These are phyloP conservation scores for Hemisphaericaspora xylanilytica DNA, from an alignment of 1,139 yeast species.

Conservation along the genomic window DNA sequence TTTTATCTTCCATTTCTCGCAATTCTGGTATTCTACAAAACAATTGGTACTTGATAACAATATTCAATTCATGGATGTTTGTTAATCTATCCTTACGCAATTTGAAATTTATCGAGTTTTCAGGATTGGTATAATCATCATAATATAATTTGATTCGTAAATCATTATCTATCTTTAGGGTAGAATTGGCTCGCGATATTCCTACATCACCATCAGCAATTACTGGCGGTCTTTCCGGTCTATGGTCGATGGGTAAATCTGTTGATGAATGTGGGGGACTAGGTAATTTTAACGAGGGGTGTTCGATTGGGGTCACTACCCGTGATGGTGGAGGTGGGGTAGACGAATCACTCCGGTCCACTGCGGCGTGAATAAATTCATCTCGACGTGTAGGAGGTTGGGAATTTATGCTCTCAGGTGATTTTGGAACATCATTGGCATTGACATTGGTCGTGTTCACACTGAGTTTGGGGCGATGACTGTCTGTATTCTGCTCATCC, in stretches of 20 bases:
- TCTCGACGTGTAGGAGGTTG: neutral
- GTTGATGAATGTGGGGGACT: neutral
- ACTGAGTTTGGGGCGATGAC: no score
- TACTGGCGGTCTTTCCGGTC: neutral
- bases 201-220: neutral
- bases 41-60: neutral
- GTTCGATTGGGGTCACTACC: neutral
- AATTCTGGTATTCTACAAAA: slow-evolving; percentile 3
- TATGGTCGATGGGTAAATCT: neutral
- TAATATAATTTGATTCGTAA: neutral
- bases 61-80: slow-evolving; percentile 1
- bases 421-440: neutral
- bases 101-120: neutral
- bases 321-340: neutral
- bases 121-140: slow-evolving; percentile 3
- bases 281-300: neutral
- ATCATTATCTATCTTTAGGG: slow-evolving; percentile 1
- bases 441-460: no score
- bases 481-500: neutral
- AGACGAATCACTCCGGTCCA: neutral
- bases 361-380: neutral
- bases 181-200: neutral
- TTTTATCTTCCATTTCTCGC: neutral
- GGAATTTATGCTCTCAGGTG: neutral
- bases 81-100: slow-evolving; percentile 1